Percentiles rank a stretch among this genome's conserved stretches.
Conservation (phyloP, 2,329 filamentous ascomycete genomes). For the Paecilomyces sp. region DNA sequence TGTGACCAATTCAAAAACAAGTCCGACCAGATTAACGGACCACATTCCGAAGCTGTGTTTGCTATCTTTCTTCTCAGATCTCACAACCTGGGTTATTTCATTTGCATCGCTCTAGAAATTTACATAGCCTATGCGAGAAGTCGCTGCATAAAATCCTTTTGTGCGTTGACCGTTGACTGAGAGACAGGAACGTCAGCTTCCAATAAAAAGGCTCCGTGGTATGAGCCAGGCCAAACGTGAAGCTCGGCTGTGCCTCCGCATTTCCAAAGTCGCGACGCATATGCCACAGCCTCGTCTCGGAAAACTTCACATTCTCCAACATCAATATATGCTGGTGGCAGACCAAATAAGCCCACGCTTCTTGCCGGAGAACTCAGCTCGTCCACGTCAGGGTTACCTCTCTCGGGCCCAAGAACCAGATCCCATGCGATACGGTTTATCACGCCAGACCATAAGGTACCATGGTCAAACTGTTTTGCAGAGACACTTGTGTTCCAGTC, state of each 20-base stretch:
- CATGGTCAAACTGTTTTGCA: constrained; percentile 17
- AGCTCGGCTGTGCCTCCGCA: constrained; percentile 33
- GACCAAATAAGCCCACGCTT: constrained; percentile 15
- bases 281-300: constrained; percentile 31
- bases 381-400: neutral
- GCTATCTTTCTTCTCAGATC: too few species aligned
- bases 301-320: constrained; percentile 37
- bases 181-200: too few species aligned
- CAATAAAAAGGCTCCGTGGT: too few species aligned
- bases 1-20: too few species aligned
- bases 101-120: too few species aligned
- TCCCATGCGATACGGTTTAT: neutral
- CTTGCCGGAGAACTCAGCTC: neutral
- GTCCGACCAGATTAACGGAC: too few species aligned
- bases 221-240: constrained; percentile 32
- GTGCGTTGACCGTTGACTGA: too few species aligned
- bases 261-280: constrained; percentile 29
- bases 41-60: too few species aligned
- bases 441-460: constrained; percentile 20
- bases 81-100: too few species aligned
- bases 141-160: too few species aligned
- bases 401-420: neutral
- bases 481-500: constrained; percentile 18
- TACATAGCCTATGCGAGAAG: too few species aligned
- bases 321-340: constrained; percentile 38